Conservation (phyloP, 2,329 filamentous ascomycete species). For the Ascochyta clinopodiicola region DNA sequence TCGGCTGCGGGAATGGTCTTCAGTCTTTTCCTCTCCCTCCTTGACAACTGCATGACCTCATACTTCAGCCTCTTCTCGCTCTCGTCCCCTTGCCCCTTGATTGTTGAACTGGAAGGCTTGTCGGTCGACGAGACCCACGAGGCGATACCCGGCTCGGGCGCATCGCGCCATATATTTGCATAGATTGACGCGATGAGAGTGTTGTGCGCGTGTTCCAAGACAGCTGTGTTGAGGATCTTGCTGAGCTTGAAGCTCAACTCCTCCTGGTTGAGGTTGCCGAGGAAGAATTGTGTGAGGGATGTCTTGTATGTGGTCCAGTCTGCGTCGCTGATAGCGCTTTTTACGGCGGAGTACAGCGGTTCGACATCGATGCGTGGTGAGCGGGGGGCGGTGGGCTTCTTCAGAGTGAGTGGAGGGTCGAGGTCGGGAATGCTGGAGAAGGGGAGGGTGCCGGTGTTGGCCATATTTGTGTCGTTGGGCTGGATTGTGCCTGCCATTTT, state of each 20-base stretch:
- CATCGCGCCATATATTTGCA: conserved; percentile 65
- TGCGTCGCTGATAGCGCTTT: conserved; percentile 62
- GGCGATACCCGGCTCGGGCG: conserved; percentile 67
- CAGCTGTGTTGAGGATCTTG: conserved; percentile 61
- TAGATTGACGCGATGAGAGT: conserved; percentile 65
- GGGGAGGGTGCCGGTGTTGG: conserved; percentile 43
- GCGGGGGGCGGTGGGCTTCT: conserved; percentile 57
- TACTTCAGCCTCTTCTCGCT: conserved; percentile 68
- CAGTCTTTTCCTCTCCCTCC: conserved; percentile 65
- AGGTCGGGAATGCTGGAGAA: conserved; percentile 44
- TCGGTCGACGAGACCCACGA: conserved; percentile 73
- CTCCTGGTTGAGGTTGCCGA: conserved; percentile 67
- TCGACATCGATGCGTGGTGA: conserved; percentile 68
- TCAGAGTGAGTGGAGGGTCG: conserved; percentile 50
- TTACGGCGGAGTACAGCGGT: conserved; percentile 67
- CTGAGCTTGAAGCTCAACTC: conserved; percentile 65
- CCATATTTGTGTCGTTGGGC: conserved; percentile 46
- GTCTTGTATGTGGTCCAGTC: conserved; percentile 68
- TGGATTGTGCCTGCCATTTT: conserved; percentile 49
- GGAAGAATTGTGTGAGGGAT: conserved; percentile 62
- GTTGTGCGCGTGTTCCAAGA: conserved; percentile 66
- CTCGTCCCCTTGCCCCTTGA: conserved; percentile 67
- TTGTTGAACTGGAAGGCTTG: conserved; percentile 74
- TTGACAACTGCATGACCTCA: conserved; percentile 68
- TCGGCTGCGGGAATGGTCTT: conserved; percentile 59